Conservation (phyloP, 352 stramenopile genomes). For the Peronosclerospora sorghi region DNA sequence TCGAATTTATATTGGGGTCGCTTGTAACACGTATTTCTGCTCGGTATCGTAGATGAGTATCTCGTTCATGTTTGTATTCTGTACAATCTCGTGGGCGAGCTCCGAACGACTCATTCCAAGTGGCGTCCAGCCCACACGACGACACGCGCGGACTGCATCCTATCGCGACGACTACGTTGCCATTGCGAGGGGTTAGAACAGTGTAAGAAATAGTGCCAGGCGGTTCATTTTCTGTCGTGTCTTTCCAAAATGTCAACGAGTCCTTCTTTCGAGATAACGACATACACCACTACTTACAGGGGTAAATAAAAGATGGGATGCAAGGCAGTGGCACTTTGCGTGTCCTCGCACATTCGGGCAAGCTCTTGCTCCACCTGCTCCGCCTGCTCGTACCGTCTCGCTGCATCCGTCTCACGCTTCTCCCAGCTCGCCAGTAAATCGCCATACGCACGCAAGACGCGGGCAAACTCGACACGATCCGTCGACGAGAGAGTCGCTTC, state of each 20-base stretch:
- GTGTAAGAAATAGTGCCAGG: not conserved
- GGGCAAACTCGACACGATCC: conserved; percentile 59
- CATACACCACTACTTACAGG: conserved; percentile 14
- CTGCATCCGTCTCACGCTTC: conserved; percentile 34
- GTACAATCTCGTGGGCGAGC: conserved; percentile 47
- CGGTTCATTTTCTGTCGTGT: no score
- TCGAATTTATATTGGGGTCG: no score
- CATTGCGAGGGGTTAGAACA: conserved; percentile 30
- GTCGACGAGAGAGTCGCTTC: conserved; percentile 36
- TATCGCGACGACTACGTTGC: conserved; percentile 43
- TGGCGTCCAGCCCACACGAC: conserved; percentile 15
- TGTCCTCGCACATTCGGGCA: conserved; percentile 15
- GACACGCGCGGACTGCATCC: conserved; percentile 20
- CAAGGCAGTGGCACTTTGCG: conserved; percentile 20
- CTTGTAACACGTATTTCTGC: conserved; percentile 41
- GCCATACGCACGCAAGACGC: conserved; percentile 45
- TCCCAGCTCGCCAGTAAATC: conserved; percentile 43
- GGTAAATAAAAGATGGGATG: conserved; percentile 47
- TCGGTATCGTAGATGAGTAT: conserved; percentile 34
- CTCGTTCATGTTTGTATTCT: conserved; percentile 54
- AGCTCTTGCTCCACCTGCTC: conserved; percentile 28
- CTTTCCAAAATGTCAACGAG: not conserved
- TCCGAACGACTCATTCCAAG: conserved; percentile 24
- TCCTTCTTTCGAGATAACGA: not conserved
- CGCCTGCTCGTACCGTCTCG: conserved; percentile 32